These are phyloP conservation scores for Verticillium nubilum DNA, from an alignment of 2,329 filamentous ascomycete species.

Conservation along the genomic window DNA sequence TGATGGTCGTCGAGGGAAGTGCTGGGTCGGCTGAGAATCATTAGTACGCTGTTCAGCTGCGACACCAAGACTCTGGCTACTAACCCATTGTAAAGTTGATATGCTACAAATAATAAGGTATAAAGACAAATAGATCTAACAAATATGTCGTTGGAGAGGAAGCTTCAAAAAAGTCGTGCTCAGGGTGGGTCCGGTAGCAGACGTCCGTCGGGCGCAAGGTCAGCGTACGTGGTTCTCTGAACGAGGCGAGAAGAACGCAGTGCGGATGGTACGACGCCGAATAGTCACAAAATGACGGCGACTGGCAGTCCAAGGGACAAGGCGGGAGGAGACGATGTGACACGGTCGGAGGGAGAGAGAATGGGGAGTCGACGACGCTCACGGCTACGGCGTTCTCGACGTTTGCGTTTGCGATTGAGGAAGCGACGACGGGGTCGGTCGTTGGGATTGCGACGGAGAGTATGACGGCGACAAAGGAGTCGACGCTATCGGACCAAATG, in stretches of 20 bases:
- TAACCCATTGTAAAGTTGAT: neutral
- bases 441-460: neutral
- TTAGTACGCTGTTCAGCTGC: neutral
- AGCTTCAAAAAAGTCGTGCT: neutral
- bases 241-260: neutral
- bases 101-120: neutral
- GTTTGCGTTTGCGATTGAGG: neutral
- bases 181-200: neutral
- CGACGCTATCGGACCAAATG: neutral
- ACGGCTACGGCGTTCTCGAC: neutral
- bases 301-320: neutral
- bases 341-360: neutral
- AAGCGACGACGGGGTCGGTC: neutral
- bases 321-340: neutral
- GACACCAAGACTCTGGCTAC: neutral
- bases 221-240: neutral
- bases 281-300: neutral
- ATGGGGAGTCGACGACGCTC: neutral
- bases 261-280: neutral
- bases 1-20: slow-evolving; percentile 39
- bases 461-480: neutral
- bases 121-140: neutral
- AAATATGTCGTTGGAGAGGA: neutral
- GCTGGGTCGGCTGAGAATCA: neutral
- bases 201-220: neutral